Percentiles rank a stretch among this genome's conserved stretches.
These are phyloP conservation scores for Pogostemon cablin DNA, from an alignment of 257 asterid species.

Conservation along the genomic window DNA sequence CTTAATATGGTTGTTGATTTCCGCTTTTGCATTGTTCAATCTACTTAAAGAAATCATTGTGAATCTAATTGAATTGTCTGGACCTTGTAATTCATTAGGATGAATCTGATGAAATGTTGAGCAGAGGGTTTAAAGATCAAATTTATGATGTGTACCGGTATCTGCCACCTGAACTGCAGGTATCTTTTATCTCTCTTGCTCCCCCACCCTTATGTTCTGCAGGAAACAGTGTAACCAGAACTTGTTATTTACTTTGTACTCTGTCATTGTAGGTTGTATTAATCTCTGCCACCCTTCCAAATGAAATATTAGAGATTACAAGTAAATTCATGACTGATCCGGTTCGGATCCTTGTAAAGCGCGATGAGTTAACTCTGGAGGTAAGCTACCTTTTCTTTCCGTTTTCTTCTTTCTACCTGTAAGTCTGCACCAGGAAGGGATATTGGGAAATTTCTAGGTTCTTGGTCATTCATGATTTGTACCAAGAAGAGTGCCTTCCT, in stretches of 20 bases:
- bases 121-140: constrained; percentile 96
- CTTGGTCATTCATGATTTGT: not conserved
- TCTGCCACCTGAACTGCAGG: constrained; percentile 98
- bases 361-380: constrained; percentile 97
- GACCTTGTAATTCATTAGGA: constrained; percentile 50
- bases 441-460: not conserved
- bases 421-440: not conserved
- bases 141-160: constrained; percentile 94
- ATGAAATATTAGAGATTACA: constrained; percentile 89
- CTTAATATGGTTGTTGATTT: not conserved
- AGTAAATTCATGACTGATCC: constrained; percentile 99
- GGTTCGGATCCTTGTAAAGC: constrained; percentile 90
- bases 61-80: constrained; percentile 10
- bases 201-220: not conserved
- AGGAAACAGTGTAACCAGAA: not conserved
- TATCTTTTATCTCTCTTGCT: constrained; percentile 5
- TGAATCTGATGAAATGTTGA: constrained; percentile 96
- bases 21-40: not conserved
- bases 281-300: constrained; percentile 95
- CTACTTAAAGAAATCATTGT: not conserved
- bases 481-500: not conserved
- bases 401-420: not conserved
- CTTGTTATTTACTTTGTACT: constrained; percentile 7
- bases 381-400: constrained; percentile 38
- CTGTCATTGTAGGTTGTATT: constrained; percentile 67